Percentiles rank a stretch among this genome's conserved stretches.
Evolutionary conservation across 2,329 filamentous ascomycete genomes (phyloP).

Genomic region (Cladorrhinum sp.): DNA sequence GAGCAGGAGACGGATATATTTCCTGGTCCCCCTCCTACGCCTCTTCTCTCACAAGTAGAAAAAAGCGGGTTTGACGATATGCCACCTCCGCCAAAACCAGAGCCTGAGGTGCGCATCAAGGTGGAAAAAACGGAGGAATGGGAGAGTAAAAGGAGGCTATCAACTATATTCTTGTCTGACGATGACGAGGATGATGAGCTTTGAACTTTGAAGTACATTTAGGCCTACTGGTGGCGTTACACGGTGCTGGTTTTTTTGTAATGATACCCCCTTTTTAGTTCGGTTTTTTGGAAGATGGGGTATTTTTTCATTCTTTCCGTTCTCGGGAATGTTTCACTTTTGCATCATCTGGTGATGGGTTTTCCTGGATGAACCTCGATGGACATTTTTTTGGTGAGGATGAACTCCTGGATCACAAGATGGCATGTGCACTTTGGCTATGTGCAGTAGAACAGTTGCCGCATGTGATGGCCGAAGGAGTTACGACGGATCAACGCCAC

Average conservation of each 20-base stretch:
- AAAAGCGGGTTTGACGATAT: not conserved
- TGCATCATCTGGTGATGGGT: not conserved
- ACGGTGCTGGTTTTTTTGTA: not conserved
- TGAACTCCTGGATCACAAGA: not conserved
- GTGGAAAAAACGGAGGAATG: conserved; percentile 3
- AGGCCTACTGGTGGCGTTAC: not conserved
- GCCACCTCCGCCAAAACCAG: not conserved
- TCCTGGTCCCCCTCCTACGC: not conserved
- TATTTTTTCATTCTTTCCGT: not conserved
- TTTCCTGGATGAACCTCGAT: conserved; percentile 1
- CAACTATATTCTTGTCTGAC: conserved; percentile 23
- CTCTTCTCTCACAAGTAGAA: not conserved
- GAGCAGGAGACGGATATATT: not conserved
- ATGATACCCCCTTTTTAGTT: not conserved
- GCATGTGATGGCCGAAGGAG: conserved; percentile 8
- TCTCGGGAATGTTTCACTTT: not conserved
- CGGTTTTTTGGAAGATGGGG: too few relatives aligned
- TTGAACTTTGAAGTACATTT: conserved; percentile 16
- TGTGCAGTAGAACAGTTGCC: not conserved
- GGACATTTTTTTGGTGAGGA: not conserved
- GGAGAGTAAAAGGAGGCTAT: not conserved
- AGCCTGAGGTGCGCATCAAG: not conserved
- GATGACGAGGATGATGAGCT: conserved; percentile 29
- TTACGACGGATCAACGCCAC: not conserved
- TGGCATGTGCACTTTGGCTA: not conserved